Base-by-base conservation (phyloP, 306 rosid genomes). In the Trifolium subterraneum region DNA sequence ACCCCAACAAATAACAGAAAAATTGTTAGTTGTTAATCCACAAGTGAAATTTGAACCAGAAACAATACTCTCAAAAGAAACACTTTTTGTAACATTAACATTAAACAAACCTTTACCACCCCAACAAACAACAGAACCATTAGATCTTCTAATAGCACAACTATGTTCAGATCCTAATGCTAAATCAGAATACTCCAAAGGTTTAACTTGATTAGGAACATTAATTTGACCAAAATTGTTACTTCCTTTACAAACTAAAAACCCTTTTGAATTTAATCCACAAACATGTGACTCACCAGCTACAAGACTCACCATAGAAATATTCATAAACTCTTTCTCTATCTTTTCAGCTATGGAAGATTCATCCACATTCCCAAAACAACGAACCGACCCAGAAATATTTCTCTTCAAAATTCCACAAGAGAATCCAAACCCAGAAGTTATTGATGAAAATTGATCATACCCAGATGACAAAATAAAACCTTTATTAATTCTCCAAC, bases 1-100 rank as follows among this genome's bases (percentile, higher is more conserved):
- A 16, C 98, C 98, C 97, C 97, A 94, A 79, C 98, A 94, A 45
- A 88, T 47, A 2, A 94, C 81, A 7, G 96, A 88, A 22, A 91
- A 82, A 70, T 88, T 87, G 6, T 12, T 10, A 1, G 88, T 79
- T 0, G 78, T 81, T 61, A 94, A 82, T 66, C 98, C 98, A 77
- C 99, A 94, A 62, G 84, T 78, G 64, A 92, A 90, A 87, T 89
- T 72, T 15, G 80, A 87, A 14, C 90, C 97, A 4, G 99, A 86
- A 82, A 75, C 90, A 64, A 94, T 84, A 12, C 77, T 60, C 81
- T 90, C 90, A 67, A 94, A 94, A 11, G 87, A 81, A 68, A 75
- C 74, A 19, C 71, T 68, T 9, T 54, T 15, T 0, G 78, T 78
- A 15, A 55, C 85, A 69, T 84, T 76, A 45, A 10, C 74, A 8